Evolutionary conservation across 352 stramenopile genomes (phyloP), one percentile per base, ranked within the genome.

Genomic region (Vaucheria bursata): DNA sequence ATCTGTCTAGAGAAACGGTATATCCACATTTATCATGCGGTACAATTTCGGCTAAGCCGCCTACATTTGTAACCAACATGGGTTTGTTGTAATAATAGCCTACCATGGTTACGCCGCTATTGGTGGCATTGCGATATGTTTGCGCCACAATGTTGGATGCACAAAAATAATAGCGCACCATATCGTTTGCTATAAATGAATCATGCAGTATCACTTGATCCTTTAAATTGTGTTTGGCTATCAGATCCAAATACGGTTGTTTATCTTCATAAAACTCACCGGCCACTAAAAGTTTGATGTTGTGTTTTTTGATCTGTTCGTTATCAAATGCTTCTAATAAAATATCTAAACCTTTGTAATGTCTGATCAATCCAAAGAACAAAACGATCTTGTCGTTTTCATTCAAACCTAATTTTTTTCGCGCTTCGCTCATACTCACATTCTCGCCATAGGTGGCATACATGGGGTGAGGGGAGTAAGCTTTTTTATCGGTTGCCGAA

Each of bases 71-170:
- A 59, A 59, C 45, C 18, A 59, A 18, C 45, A 59, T 59, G 45
- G 45, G 45, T 59, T 59, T 59, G 45, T 59, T 59, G 45, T 59
- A 59, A 59, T 18, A 59, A 59, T 59, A 59, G 25, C 12, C 45
- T 18, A 59, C 25, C 25, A 18, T 18, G 45, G 45, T 59, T 18
- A 59, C 45, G 45, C 45, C 45, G 25, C 45, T 59, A 18, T 59
- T 18, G 45, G 45, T 59, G 25, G 45, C 45, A 59, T 59, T 59
- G 12, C 18, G 25, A 59, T 59, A 59, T 18, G 45, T 59, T 59
- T 59, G 45, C 18, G 25, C 25, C 45, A 59, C 45, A 18, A 59
- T 25, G 25, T 59, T 25, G 45, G 45, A 18, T 25, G 45, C 45
- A 59, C 45, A 59, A 25, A 59, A 59, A 59, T 59, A 59, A 59